A percentile compares a stretch with the other conserved stretches of the same genome.
These are phyloP conservation scores for Laguncularia racemosa DNA, from an alignment of 345 rosid genomes.

Conservation along the genomic window DNA sequence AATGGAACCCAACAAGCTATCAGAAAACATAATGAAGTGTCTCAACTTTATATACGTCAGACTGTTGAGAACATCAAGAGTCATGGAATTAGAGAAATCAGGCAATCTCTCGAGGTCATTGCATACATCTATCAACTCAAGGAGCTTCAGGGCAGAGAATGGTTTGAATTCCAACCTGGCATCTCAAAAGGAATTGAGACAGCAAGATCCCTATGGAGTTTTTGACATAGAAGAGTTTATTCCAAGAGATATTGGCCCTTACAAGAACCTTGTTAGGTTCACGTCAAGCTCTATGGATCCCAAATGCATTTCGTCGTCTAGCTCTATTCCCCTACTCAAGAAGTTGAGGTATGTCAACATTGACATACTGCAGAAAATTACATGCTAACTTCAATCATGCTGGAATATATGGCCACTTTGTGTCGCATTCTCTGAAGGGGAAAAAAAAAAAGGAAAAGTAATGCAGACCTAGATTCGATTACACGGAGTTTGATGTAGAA, in stretches of 20 bases:
- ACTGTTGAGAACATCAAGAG: constrained; percentile 77
- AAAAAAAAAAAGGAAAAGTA: no score
- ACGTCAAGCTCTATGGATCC: constrained; percentile 71
- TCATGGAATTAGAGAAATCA: constrained; percentile 67
- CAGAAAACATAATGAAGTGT: constrained; percentile 82
- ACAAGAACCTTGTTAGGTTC: constrained; percentile 82
- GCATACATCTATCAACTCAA: constrained; percentile 45
- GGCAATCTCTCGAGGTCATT: constrained; percentile 59
- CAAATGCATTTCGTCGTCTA: constrained; percentile 77
- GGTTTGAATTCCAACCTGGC: constrained; percentile 31
- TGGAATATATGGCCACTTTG: no score
- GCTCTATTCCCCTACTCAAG: constrained; percentile 56
- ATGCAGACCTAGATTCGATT: no score
- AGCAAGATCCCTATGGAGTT: constrained; percentile 82
- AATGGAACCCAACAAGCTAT: constrained; percentile 77
- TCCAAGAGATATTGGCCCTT: constrained; percentile 84
- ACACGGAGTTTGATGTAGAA: no score
- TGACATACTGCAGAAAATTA: no score
- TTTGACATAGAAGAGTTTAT: constrained; percentile 68
- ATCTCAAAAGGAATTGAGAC: constrained; percentile 59
- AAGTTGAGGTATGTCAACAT: constrained; percentile 51
- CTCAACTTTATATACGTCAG: constrained; percentile 68
- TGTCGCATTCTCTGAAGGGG: no score
- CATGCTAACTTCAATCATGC: no score
- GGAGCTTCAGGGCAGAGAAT: constrained; percentile 67